phyloP scores from a whole-genome alignment of 345 rosid genomes.

The Eucalyptus sp. region DNA sequence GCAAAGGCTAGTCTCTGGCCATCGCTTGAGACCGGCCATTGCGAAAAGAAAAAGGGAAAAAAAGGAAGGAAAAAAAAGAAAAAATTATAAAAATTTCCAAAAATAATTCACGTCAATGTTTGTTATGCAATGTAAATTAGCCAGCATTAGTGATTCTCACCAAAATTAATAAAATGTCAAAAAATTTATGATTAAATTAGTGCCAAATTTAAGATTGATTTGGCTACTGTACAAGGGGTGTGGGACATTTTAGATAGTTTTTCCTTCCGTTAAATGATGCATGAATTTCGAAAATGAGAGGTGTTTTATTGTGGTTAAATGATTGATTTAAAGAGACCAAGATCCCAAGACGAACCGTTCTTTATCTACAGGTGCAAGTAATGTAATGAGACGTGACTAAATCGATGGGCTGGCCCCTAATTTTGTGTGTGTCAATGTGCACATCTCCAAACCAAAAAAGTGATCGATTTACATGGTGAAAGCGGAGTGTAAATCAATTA shows the following conservation, averaged over 20 bases:
- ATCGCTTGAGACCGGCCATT: no score
- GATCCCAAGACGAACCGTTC: not conserved
- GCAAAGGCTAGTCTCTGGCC: fast-evolving
- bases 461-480: not conserved
- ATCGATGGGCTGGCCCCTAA: not conserved
- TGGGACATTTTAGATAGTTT: not conserved
- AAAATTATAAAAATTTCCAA: not conserved
- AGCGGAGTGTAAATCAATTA: not conserved
- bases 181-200: not conserved
- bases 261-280: not conserved
- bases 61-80: not conserved
- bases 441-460: not conserved
- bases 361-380: not conserved
- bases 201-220: not conserved
- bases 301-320: not conserved
- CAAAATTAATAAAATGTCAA: not conserved
- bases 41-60: not conserved
- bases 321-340: not conserved
- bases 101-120: not conserved
- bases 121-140: not conserved
- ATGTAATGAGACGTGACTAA: not conserved
- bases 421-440: not conserved
- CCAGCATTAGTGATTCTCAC: not conserved
- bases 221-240: not conserved
- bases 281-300: not conserved